A percentile compares a stretch with the other conserved stretches of the same genome.
Evolutionary conservation across 1,284 basidiomycete species (phyloP).

Genomic region (Apiotrichum montevideense): DNA sequence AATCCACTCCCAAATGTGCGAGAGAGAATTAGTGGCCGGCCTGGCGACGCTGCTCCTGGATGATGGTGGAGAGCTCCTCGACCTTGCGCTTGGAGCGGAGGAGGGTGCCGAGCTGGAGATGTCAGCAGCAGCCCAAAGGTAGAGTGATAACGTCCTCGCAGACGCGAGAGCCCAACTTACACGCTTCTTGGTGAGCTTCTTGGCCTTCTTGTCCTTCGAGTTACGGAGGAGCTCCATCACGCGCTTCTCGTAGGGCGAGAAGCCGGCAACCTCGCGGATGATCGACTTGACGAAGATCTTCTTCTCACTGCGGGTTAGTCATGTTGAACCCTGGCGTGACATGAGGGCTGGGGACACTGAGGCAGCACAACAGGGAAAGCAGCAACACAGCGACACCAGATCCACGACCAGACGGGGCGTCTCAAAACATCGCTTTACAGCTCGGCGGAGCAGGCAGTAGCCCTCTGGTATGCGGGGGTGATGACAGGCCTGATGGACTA

Average conservation of each 20-base stretch:
- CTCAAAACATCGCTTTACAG: too few relatives aligned
- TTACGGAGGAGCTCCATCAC: slow-evolving; percentile 99
- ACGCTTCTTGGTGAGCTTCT: slow-evolving; percentile 96
- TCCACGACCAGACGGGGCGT: too few relatives aligned
- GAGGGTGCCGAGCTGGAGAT: slow-evolving; percentile 76
- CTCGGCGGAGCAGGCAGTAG: too few relatives aligned
- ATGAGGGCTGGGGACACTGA: too few relatives aligned
- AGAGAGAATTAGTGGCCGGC: slow-evolving; percentile 44
- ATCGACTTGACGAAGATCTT: slow-evolving; percentile 86
- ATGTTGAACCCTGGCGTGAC: neutral
- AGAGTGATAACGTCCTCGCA: too few relatives aligned
- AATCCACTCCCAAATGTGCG: neutral
- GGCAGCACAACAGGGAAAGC: too few relatives aligned
- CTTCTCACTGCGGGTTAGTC: slow-evolving; percentile 50
- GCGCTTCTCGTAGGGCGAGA: slow-evolving; percentile 96
- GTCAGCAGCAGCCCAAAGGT: neutral
- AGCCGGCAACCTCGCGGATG: slow-evolving; percentile 92
- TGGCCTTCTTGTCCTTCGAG: slow-evolving; percentile 99
- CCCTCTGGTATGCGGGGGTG: too few relatives aligned
- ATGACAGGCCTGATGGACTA: too few relatives aligned
- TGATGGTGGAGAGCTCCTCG: slow-evolving; percentile 84
- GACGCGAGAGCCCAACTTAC: slow-evolving; percentile 52
- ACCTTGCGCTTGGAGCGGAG: slow-evolving; percentile 95
- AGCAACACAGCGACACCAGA: too few relatives aligned
- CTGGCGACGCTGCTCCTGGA: slow-evolving; percentile 58